phyloP scores from a whole-genome alignment of 805 yeast species.

The Ogataea methylovora region DNA sequence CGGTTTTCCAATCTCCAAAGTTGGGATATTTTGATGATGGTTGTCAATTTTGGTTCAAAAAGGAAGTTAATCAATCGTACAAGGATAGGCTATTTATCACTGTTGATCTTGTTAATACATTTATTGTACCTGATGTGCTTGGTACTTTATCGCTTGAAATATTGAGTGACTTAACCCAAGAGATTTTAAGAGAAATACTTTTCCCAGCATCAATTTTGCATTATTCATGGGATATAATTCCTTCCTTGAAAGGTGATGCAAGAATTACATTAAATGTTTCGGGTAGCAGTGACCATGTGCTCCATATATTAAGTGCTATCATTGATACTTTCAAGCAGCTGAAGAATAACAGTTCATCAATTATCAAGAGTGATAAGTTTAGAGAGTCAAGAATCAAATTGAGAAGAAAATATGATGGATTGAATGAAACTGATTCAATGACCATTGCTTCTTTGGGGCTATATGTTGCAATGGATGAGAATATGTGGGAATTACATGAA shows the following conservation, averaged over 20 bases:
- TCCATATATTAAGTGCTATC: slow-evolving; percentile 26
- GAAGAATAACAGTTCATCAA: slow-evolving; percentile 3
- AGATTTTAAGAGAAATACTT: slow-evolving; percentile 29
- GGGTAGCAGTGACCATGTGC: slow-evolving; percentile 42
- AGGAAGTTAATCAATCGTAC: slow-evolving; percentile 22
- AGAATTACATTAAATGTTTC: slow-evolving; percentile 44
- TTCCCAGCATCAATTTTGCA: slow-evolving; percentile 52
- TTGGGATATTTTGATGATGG: slow-evolving; percentile 25
- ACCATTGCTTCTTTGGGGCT: slow-evolving; percentile 43
- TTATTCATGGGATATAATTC: slow-evolving; percentile 47
- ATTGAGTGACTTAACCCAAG: slow-evolving; percentile 39
- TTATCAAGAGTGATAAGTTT: slow-evolving; percentile 27
- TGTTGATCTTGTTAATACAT: slow-evolving; percentile 33
- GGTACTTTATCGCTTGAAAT: slow-evolving; percentile 46
- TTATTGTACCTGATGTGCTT: slow-evolving; percentile 24
- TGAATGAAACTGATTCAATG: slow-evolving; percentile 37
- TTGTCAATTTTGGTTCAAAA: slow-evolving; percentile 47
- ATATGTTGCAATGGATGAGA: slow-evolving; percentile 46
- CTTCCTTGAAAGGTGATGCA: slow-evolving; percentile 48
- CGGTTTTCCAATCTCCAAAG: slow-evolving; percentile 24
- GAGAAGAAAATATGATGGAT: slow-evolving; percentile 37
- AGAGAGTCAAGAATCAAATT: slow-evolving; percentile 40
- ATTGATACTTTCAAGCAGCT: slow-evolving; percentile 23
- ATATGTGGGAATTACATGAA: slow-evolving; percentile 46
- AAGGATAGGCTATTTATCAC: slow-evolving; percentile 33